Base-by-base conservation (phyloP, 192 early-diverging fungal genomes). In the Coemansia interrupta region DNA sequence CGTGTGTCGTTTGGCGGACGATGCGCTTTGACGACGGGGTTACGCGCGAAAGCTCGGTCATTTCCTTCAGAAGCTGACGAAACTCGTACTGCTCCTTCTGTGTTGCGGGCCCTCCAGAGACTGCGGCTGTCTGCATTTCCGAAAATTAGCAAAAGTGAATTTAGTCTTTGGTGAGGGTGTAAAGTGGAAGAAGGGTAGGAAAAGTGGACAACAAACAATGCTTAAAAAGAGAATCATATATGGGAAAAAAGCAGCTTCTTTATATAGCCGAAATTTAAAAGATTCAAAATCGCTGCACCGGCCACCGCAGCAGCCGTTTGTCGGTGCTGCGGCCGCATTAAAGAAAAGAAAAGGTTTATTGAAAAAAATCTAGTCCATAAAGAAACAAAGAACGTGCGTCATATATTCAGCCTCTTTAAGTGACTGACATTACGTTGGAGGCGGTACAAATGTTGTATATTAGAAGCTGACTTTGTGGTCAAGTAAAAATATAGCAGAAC, bases 21-120 rank as follows among this genome's bases (percentile, higher is more conserved):
- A 73, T 54, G 8, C 53, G 63, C 67, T 67, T 80, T 12, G 71
- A 67, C 22, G 71, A 18, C 7, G 67, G 57, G 14, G 47, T 51
- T 14, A 22, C 48, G 1, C 11, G 29, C 4, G 59, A 39, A 9
- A 69, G 47, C 17, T 67, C 51, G 15, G 58, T 42, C 74, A 78
- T 72, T 36, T 59, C 51, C 1, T 11, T 47, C 58, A 68, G 13
- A 29, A 78, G 65, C 58, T 78, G 58, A 0, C 66, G 61, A 20
- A 72, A 24, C 10, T 51, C 40, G 43, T 62, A 45, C 47, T 55
- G 24, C 44, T 78, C 75, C 56, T 78, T 18, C 19, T 49, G 38
- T 2, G 65, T 65, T 19, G 56, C 40, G 17, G 64, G 56, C 1
- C 68, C 63, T 7, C 8, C 9, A 11, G 32, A 36, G 32, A 10